A percentile compares a stretch with the other conserved stretches of the same genome.
Conservation (phyloP, 2,329 filamentous ascomycete genomes). For the Didymella segeticola region DNA sequence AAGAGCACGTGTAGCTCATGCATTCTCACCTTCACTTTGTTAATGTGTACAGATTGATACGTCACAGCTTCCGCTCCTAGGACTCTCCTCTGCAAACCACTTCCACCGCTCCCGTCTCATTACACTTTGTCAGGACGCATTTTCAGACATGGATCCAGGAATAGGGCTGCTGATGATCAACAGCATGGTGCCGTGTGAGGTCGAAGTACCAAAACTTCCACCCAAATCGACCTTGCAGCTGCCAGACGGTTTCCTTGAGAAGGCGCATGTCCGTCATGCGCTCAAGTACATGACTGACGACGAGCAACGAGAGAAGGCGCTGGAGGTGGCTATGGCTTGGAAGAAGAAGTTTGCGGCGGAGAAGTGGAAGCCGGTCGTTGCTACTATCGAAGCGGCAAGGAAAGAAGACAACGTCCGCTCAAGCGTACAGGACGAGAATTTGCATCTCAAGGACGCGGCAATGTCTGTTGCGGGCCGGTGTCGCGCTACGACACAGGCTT, state of each 20-base stretch:
- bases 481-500: background rate
- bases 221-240: background rate
- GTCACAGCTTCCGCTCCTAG: background rate
- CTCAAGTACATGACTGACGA: conserved; percentile 20
- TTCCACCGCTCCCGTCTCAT: too few species aligned
- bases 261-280: conserved; percentile 23
- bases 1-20: background rate
- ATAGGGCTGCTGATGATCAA: conserved; percentile 2
- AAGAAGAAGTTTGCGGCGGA: conserved; percentile 19
- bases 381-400: conserved; percentile 6
- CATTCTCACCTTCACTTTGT: conserved; percentile 7
- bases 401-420: conserved; percentile 7
- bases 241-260: conserved; percentile 9
- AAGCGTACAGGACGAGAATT: background rate
- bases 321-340: conserved; percentile 19
- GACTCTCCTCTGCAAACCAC: background rate
- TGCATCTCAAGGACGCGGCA: background rate
- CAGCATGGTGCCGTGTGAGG: background rate
- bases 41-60: background rate
- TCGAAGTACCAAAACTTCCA: background rate
- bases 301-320: conserved; percentile 12
- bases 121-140: too few species aligned
- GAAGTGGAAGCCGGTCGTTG: conserved; percentile 15
- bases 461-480: background rate
- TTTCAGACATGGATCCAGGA: conserved; percentile 9